Evolutionary conservation across 2,329 filamentous ascomycete genomes (phyloP), one percentile per base, ranked within the genome.

Genomic region (Diaporthe nobilis): DNA sequence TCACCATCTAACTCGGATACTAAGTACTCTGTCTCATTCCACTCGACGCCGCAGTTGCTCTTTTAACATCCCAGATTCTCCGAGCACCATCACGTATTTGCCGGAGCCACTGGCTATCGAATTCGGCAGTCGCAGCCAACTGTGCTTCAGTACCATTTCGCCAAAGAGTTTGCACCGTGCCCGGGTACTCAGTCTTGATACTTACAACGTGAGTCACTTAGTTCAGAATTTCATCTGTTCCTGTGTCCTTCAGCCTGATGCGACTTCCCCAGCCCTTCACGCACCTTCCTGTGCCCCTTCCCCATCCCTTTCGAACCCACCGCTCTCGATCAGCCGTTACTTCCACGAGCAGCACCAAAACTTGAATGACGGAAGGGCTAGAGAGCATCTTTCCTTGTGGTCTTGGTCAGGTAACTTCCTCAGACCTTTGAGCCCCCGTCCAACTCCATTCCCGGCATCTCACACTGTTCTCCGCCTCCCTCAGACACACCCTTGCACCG

Each of bases 391-490:
- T 25, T 7, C 37, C 22, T 51, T 20, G 3, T 39, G 2, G 2
- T 1, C 10, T 4, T 25, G 63, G 7, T 1, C 5, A 25, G 4
- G 2, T 10, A 25, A 49, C 10, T 17, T n/a, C 1, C 12, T 3
- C 1, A 15, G 4, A 49, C 10, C 10, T 49, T 49, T 25, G 31
- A 15, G 44, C 1, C 5, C 17, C 17, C 20, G 10, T 34, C 8
- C 25, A 47, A 1, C 20, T 20, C 25, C 20, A 25, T 47, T 65
- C 15, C n/a, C 4, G n/a, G 7, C 61, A 65, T 6, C 13, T 65
- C 13, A 8, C 42, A 31, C 4, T 7, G 8, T 28, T 42, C 58
- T 28, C 15, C 31, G n/a, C 28, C 37, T 34, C 44, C 42, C 15
- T n/a, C 28, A 67, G 9, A 15, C 9, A 47, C 20, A 5, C 12